Evolutionary conservation across 2,329 filamentous ascomycete genomes (phyloP).

Genomic region (Fusarium piperis): DNA sequence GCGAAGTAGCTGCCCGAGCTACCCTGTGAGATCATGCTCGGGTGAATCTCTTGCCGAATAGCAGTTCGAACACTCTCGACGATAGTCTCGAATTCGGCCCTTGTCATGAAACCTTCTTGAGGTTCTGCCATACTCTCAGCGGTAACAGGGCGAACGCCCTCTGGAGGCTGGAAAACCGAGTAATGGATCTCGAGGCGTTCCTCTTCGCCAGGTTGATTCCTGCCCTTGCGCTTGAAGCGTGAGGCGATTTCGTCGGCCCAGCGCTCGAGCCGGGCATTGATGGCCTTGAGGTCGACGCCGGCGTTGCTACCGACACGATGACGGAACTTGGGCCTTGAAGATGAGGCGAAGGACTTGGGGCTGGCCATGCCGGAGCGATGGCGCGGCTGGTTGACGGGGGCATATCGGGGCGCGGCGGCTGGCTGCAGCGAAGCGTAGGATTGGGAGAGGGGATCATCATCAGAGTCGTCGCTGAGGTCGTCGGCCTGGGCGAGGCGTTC

Average conservation of each 20-base stretch:
- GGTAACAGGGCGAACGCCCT: slow-evolving; percentile 83
- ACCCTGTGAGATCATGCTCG: slow-evolving; percentile 95
- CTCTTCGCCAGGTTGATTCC: slow-evolving; percentile 77
- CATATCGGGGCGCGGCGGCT: slow-evolving; percentile 70
- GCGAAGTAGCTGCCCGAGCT: slow-evolving; percentile 99
- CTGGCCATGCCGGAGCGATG: slow-evolving; percentile 69
- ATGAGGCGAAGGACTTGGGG: slow-evolving; percentile 53
- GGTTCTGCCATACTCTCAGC: slow-evolving; percentile 75
- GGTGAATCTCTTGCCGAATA: slow-evolving; percentile 90
- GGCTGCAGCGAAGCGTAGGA: slow-evolving; percentile 66
- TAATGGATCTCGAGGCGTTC: slow-evolving; percentile 95
- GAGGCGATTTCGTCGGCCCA: slow-evolving; percentile 99
- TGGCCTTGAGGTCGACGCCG: slow-evolving; percentile 96
- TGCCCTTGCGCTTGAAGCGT: slow-evolving; percentile 91
- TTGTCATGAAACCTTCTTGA: slow-evolving; percentile 75
- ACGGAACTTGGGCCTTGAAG: slow-evolving; percentile 54
- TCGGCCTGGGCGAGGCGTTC: slow-evolving; percentile 86
- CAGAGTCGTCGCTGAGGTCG: slow-evolving; percentile 76
- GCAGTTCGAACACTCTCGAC: slow-evolving; percentile 90
- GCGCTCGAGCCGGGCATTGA: slow-evolving; percentile 92
- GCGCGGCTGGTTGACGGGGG: slow-evolving; percentile 69
- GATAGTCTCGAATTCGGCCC: slow-evolving; percentile 84
- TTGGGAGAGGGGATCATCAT: slow-evolving; percentile 67
- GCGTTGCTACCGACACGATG: slow-evolving; percentile 74
- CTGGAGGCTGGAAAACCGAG: slow-evolving; percentile 93